Percentiles rank a stretch among this genome's conserved stretches.
Evolutionary conservation across 2,329 filamentous ascomycete species (phyloP).

Genomic region (Ophiostoma ips): DNA sequence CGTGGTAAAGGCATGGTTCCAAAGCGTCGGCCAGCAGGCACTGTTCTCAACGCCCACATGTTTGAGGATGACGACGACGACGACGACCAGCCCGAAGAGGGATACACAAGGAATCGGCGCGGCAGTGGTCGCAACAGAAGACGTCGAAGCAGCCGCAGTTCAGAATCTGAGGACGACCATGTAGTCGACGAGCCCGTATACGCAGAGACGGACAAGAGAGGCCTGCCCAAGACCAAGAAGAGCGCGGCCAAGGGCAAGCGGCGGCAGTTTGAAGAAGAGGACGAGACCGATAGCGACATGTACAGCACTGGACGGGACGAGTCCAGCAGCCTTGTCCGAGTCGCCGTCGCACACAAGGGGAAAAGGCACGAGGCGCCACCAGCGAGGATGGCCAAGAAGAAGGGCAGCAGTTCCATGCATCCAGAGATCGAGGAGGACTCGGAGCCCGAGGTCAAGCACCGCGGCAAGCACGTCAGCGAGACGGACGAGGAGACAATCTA

Average conservation of each 20-base stretch:
- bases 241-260: background rate
- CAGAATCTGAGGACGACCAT: background rate
- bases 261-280: background rate
- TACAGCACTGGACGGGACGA: background rate
- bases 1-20: background rate
- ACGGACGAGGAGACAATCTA: constrained; percentile 3
- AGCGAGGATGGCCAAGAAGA: background rate
- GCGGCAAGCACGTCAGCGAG: background rate
- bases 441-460: background rate
- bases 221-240: background rate
- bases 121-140: background rate
- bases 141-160: background rate
- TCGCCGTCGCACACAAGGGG: background rate
- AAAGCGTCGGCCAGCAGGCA: background rate
- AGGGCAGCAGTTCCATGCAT: background rate
- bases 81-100: background rate
- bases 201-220: background rate
- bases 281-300: background rate
- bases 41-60: background rate
- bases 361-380: background rate
- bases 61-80: background rate
- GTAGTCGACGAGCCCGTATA: background rate
- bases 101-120: background rate
- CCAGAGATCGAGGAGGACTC: background rate
- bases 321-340: background rate